Base-by-base conservation (phyloP, 2,329 filamentous ascomycete species). In the Bipolaris oryzae region DNA sequence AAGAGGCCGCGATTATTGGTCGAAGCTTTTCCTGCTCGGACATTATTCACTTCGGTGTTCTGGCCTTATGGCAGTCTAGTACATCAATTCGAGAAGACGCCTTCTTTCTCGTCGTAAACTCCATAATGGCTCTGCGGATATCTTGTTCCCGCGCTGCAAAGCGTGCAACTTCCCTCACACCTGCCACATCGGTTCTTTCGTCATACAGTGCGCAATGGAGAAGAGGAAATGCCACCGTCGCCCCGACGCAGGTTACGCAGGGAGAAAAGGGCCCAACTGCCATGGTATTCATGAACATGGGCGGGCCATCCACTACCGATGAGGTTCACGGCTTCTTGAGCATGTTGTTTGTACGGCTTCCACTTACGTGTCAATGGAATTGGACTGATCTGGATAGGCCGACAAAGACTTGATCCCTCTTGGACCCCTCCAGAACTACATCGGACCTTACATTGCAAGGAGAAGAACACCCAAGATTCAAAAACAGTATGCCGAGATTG, bases 281-380 rank as follows among this genome's bases (percentile, higher is more conserved):
- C 41, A 98, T 99, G 87, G 95, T 99, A 13, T 97, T 99, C 73
- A 86, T 99, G 80, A 99, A 99, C 79, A 99, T 99, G 95, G 95
- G 95, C 58, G 95, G 95, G 0, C 95, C 95, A 3, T 90, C 91
- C 1, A 96, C 90, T 3, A 90, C 89, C 4, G 86, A 88, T 65
- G 92, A 99, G 80, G 95, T 99, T 34, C 88, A 89, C 68, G 87
- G 89, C 77, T 99, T 98, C 73, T 80, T 99, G 45, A 95, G 89
- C 75, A 87, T 93, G 67, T 82, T 99, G 66, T 99, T 99, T 79
- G 94, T 96, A 85, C 57, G 89, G 78, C 47, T 41, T 21, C 16
- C 28, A 10, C 39, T 34, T 23, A 39, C 33, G 20, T 45, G 50
- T 50, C 28, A 56, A 25, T 28, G 28, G 21, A 31, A 23, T 31